Evolutionary conservation across 2,329 filamentous ascomycete species (phyloP).

Genomic region (Stromatinia cepivora): DNA sequence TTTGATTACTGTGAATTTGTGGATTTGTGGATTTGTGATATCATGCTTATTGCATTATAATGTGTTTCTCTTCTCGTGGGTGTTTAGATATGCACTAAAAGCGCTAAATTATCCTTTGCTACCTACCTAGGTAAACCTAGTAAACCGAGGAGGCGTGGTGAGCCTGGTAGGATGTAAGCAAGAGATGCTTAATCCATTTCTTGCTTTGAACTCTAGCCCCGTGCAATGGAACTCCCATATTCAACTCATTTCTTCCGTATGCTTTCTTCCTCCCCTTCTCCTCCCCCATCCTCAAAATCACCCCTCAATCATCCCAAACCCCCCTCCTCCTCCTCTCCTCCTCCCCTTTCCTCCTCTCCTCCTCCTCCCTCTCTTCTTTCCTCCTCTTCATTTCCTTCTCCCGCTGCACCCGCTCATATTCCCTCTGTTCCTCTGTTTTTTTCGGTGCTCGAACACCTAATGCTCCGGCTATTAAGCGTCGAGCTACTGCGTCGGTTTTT

Average conservation of each 20-base stretch:
- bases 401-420: conserved; percentile 78
- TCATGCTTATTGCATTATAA: no score
- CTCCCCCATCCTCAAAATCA: no score
- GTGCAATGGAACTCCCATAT: background rate
- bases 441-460: conserved; percentile 78
- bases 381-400: conserved; percentile 80
- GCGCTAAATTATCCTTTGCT: no score
- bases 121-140: no score
- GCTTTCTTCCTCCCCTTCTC: background rate
- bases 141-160: no score
- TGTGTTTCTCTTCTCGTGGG: no score
- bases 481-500: conserved; percentile 90
- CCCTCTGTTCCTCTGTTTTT: conserved; percentile 83
- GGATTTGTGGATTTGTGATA: no score
- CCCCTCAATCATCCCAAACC: conserved; percentile 71
- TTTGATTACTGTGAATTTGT: no score
- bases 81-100: no score
- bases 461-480: conserved; percentile 84
- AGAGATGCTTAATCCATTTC: background rate
- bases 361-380: conserved; percentile 69
- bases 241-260: background rate
- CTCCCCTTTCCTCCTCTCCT: conserved; percentile 59
- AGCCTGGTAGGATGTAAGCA: no score
- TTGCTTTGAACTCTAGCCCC: background rate
- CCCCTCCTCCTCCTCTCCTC: conserved; percentile 74